Evolutionary conservation across 257 asterid genomes (phyloP).

Genomic region (Jacaranda mimosifolia): DNA sequence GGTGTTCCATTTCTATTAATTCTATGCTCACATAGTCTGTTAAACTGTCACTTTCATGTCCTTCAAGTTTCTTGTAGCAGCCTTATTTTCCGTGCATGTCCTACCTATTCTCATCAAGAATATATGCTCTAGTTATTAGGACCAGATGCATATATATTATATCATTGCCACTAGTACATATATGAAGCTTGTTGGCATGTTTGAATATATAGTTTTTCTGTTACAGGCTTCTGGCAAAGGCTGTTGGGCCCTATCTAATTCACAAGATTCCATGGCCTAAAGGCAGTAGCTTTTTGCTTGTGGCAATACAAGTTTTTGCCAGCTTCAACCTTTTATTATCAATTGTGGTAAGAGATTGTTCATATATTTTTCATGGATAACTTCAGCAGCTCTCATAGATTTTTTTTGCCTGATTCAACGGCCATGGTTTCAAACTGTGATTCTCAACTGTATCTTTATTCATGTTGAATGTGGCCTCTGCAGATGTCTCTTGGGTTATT

Average conservation of each 20-base stretch:
- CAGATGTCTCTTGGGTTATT: conserved; percentile 78
- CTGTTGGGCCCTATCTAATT: conserved; percentile 61
- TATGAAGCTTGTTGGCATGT: background rate
- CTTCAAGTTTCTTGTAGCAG: background rate
- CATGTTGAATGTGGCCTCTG: conserved; percentile 38
- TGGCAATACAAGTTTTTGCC: conserved; percentile 76
- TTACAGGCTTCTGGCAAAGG: conserved; percentile 71
- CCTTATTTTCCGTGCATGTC: background rate
- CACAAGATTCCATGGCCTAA: conserved; percentile 75
- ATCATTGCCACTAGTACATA: background rate
- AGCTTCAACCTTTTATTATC: conserved; percentile 82
- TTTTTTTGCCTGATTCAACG: conserved; percentile 2
- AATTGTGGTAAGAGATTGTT: conserved; percentile 59
- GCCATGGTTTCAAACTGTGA: background rate
- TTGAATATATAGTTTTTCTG: conserved; percentile 16
- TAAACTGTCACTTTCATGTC: background rate
- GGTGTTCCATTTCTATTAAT: conserved; percentile 5
- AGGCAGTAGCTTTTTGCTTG: conserved; percentile 87
- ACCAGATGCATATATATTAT: conserved; percentile 1
- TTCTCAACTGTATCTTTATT: conserved; percentile 28
- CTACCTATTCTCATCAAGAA: background rate
- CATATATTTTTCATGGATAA: background rate
- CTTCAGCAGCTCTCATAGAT: conserved; percentile 9
- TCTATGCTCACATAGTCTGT: background rate
- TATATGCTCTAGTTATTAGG: background rate